Evolutionary conservation across 208 protist species (phyloP).

Genomic region (Entamoeba invadens): DNA sequence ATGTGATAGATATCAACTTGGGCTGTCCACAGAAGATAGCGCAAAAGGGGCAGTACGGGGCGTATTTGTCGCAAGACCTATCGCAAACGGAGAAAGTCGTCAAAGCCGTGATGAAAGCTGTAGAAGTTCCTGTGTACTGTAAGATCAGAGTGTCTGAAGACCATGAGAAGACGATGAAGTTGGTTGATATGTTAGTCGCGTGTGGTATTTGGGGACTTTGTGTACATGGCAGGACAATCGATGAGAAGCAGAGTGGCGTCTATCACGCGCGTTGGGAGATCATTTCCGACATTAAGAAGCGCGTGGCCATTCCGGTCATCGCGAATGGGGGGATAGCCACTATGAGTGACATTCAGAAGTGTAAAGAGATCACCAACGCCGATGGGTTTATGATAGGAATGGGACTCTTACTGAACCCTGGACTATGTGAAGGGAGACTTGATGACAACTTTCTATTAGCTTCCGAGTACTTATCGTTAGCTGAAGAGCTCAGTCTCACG

Average conservation of each 20-base stretch:
- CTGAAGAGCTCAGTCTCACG: background rate
- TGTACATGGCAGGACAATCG: background rate
- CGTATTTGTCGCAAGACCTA: background rate
- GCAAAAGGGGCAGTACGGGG: background rate
- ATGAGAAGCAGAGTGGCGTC: background rate
- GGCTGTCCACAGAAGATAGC: conserved; percentile 15
- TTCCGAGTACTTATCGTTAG: background rate
- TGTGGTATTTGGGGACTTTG: background rate
- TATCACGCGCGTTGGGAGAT: background rate
- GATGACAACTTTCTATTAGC: background rate
- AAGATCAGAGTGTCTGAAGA: background rate
- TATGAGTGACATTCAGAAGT: background rate
- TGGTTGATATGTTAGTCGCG: background rate
- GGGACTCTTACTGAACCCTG: background rate
- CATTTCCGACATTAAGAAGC: background rate
- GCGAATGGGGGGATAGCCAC: background rate
- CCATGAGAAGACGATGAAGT: background rate
- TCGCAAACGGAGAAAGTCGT: background rate
- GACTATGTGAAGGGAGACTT: background rate
- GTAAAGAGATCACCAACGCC: background rate
- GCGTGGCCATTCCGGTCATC: background rate
- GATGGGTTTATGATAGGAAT: background rate
- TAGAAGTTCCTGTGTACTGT: background rate
- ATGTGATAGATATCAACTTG: conserved; percentile 21
- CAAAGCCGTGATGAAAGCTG: background rate